Base-by-base conservation (phyloP, 305 asterid genomes). In the Solanum hybrid region DNA sequence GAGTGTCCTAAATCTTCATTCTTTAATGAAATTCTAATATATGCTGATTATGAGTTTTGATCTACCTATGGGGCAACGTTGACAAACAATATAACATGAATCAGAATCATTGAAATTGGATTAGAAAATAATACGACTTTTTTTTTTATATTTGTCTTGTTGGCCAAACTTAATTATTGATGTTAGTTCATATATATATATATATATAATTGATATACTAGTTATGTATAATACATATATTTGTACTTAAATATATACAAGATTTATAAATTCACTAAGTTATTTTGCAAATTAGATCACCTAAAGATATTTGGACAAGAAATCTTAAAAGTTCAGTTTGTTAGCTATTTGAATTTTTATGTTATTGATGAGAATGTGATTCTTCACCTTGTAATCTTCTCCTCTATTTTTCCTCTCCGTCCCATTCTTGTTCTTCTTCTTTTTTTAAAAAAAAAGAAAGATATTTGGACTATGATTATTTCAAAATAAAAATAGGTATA, bases 401-500 rank as follows among this genome's bases (percentile, higher is more conserved):
- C 11, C 0, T 20, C 1, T 1, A 3, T 7, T 61, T 61, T 20
- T 0, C 10, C 26, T 61, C 10, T 1, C 1, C 1, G 1, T 4
- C 11, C 24, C 70, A 57, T 17, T 17, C 65, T 51, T 15, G 6
- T 51, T 45, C 7, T 45, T 41, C 0, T 12, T 4, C 0, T 57
- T 2, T 15, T 17, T 7, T 17, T 17, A 3, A 17, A 57, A 15
- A 51, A 57, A 15, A 7, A 0, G 4, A 39, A 0, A 45, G 4
- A 45, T 57, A 57, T 57, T 57, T 57, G 2, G 13, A n/a, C 33
- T 32, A 29, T 29, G 27, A 68, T n/a, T 68, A 68, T 73, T 83
- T 27, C 20, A 45, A 82, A 83, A 45, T 27, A 41, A 83, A 45
- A 15, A 27, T 83, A 80, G 31, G 12, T 79, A 6, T n/a, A 37